Base-by-base conservation (phyloP, 495 filamentous ascomycete genomes). In the Ramalina peruviana region DNA sequence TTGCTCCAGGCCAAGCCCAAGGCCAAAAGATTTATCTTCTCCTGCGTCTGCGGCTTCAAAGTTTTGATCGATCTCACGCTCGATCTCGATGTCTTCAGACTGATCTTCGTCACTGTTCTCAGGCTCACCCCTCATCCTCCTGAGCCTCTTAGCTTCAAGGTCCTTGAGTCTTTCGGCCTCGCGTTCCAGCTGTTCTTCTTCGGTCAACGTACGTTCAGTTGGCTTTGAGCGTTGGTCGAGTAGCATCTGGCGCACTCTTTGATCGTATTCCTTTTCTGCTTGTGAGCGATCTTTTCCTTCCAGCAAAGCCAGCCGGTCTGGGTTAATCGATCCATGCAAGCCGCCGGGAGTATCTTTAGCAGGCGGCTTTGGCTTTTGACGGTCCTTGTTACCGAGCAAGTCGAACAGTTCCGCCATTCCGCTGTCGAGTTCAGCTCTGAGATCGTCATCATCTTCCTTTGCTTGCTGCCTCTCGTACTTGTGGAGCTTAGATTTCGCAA, bases 401-500 rank as follows among this genome's bases (percentile, higher is more conserved):
- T 73, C 75, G 53, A 90, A 84, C 9, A 97, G 72, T 48, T 85
- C 80, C n/a, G 79, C 74, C 48, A 96, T 73, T 17, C 83, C 82
- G 60, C 87, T 81, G 51, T 86, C 81, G 9, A 86, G 67, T 56
- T 84, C 80, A 43, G 89, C 84, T 51, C 85, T 74, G n/a, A 95
- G 67, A 58, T 94, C 88, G 23, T 89, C 88, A 58, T 98, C 89
- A 41, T 94, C 88, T 52, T 97, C 92, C 63, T 96, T 98, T 7
- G 77, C 76, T 48, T 86, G 79, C 67, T 97, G 93, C 19, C 92
- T 81, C 66, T 96, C 88, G 51, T 86, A 83, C 67, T 93, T 97
- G 71, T 95, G 73, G 25, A 85, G 73, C 62, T 97, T 99, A 3
- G 93, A 97, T 66, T 97, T 99, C 36, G 88, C 84, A 52, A 97